Base-by-base conservation (phyloP, 2,329 filamentous ascomycete species). In the Thermothelomyces thermophilus region DNA sequence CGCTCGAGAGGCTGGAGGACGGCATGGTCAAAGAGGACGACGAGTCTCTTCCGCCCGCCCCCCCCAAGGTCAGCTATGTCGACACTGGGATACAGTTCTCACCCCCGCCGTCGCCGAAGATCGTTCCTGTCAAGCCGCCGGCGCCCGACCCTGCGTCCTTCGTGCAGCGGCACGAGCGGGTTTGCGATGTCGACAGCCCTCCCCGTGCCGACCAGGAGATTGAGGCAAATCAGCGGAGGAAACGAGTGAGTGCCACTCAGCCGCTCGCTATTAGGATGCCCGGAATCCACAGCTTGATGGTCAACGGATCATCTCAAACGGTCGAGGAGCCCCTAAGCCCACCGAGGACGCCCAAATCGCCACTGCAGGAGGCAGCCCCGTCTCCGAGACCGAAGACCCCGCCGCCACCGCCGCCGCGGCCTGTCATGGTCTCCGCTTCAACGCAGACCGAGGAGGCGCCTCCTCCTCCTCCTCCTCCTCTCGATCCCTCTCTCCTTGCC, bases 1-100 rank as follows among this genome's bases (percentile, higher is more conserved):
- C 82, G 1, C 64, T 82, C 11, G 79, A 82, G 49, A 73, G 71
- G 20, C 68, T 81, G 2, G 77, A 82, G 56, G 74, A 74, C 48
- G 66, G 68, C 22, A 71, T 75, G 48, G 66, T 72, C 51, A 73
- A 76, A 54, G 74, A 79, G 58, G 74, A 75, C 35, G 70, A 76
- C 56, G 64, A 68, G 47, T 56, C 56, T 40, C 58, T 60, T 46
- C 54, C 63, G n/a, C 56, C 63, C 16, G 57, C 56, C 2, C 63
- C 66, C 9, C 73, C n/a, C n/a, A n/a, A 72, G 53, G 63, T 69
- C 37, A 70, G 74, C 51, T 94, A 93, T 70, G 77, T 79, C 34
- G 87, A 94, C 62, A 78, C 77, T n/a, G 87, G 83, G 3, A 76
- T 88, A 28, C 90, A 96, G 65, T 93, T 80, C 62, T 93, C 89